Evolutionary conservation across 345 rosid genomes (phyloP).

Genomic region (Corchorus olitorius): DNA sequence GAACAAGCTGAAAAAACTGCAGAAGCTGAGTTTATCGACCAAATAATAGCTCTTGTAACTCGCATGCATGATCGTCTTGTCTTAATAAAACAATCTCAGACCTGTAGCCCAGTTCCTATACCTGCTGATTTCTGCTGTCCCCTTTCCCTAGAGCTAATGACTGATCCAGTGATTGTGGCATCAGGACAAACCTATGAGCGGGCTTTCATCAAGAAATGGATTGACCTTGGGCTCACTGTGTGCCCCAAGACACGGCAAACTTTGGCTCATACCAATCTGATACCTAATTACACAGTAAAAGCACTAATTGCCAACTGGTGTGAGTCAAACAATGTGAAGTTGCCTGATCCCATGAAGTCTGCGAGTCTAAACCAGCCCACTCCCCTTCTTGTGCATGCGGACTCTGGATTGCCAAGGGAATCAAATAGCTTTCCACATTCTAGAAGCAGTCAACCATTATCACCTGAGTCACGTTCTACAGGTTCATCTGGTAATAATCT

Average conservation of each 20-base stretch:
- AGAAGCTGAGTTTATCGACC: slow-evolving; percentile 78
- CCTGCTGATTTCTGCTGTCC: slow-evolving; percentile 98
- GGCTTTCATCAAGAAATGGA: slow-evolving; percentile 88
- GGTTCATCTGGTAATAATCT: slow-evolving; percentile 49
- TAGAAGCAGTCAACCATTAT: slow-evolving; percentile 40
- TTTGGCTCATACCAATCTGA: slow-evolving; percentile 72
- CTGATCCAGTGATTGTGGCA: slow-evolving; percentile 93
- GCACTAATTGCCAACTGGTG: slow-evolving; percentile 96
- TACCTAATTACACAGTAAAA: slow-evolving; percentile 96
- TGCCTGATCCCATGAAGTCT: slow-evolving; percentile 73
- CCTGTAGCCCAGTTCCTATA: slow-evolving; percentile 74
- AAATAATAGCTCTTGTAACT: slow-evolving; percentile 63
- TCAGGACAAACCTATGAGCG: slow-evolving; percentile 96
- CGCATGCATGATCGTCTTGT: slow-evolving; percentile 80
- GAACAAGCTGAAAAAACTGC: slow-evolving; percentile 79
- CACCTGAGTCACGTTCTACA: slow-evolving; percentile 49
- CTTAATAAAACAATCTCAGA: slow-evolving; percentile 70
- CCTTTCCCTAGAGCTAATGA: slow-evolving; percentile 94
- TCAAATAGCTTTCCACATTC: slow-evolving; percentile 35
- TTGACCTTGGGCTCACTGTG: slow-evolving; percentile 86
- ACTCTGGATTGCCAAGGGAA: slow-evolving; percentile 43
- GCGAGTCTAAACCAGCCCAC: slow-evolving; percentile 56
- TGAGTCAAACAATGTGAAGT: slow-evolving; percentile 79
- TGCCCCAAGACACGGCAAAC: slow-evolving; percentile 95
- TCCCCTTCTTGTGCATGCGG: slow-evolving; percentile 54